These are phyloP conservation scores for Escallonia rubra DNA, from an alignment of 129 eudicot genomes.

Conservation along the genomic window DNA sequence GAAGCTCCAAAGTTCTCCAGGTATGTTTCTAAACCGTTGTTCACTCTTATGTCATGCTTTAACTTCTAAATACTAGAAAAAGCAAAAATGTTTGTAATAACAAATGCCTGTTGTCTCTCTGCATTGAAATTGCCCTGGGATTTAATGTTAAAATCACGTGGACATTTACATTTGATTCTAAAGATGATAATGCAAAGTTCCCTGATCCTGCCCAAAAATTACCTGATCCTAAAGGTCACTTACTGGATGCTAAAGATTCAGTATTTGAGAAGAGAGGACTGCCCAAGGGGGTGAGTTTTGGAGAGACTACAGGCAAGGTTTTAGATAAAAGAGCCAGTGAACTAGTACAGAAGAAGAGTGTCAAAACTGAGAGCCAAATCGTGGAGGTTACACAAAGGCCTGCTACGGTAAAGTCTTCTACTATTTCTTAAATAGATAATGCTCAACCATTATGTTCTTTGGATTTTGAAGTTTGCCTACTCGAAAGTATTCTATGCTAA, in stretches of 20 bases:
- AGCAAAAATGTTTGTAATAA: background rate
- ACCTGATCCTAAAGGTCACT: background rate
- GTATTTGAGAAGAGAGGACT: background rate
- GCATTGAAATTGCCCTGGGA: background rate
- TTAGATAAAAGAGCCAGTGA: slow-evolving; percentile 12
- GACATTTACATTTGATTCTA: background rate
- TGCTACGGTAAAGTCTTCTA: slow-evolving; percentile 22
- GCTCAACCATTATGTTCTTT: background rate
- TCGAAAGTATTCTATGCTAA: background rate
- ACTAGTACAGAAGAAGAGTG: slow-evolving; percentile 8
- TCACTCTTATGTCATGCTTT: no score
- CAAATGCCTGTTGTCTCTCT: background rate
- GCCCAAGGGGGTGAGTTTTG: background rate
- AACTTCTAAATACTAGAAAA: no score
- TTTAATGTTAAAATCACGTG: background rate
- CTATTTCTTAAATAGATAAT: background rate
- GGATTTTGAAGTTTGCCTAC: background rate
- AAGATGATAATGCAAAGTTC: slow-evolving; percentile 9
- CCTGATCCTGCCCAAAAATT: background rate
- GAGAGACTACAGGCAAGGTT: slow-evolving; percentile 1
- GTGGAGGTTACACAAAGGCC: slow-evolving; percentile 16
- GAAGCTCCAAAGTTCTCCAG: slow-evolving; percentile 28
- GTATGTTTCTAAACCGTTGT: slow-evolving; percentile 1
- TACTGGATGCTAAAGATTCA: background rate
- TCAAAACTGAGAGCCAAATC: background rate